These are phyloP conservation scores for Termitomyces sp. DNA, from an alignment of 768 basidiomycete species.

Conservation along the genomic window DNA sequence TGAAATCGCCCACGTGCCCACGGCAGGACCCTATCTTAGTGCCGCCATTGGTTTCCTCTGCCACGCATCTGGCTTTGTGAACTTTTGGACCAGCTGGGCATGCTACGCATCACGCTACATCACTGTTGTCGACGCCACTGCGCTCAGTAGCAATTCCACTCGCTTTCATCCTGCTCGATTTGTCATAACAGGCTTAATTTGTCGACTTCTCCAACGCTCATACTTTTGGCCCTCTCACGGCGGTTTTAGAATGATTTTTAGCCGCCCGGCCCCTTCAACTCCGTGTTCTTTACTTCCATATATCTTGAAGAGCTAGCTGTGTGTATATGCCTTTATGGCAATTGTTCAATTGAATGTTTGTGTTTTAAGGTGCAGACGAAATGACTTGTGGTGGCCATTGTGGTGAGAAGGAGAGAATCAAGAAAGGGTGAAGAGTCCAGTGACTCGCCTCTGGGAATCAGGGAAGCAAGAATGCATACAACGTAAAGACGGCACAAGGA, in stretches of 20 bases:
- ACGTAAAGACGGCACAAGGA: no score
- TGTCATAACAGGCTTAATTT: slow-evolving; percentile 12
- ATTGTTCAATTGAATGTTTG: neutral
- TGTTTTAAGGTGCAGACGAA: neutral
- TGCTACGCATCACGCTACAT: neutral
- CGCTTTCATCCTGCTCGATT: slow-evolving; percentile 13
- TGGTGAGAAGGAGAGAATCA: no score
- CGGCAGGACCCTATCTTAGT: neutral
- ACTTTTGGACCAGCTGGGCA: neutral
- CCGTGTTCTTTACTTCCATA: neutral
- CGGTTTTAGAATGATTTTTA: neutral
- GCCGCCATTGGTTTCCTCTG: neutral
- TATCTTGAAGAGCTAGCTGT: slow-evolving; percentile 8
- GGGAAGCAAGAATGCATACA: no score
- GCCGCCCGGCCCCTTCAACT: neutral
- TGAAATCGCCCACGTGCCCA: neutral
- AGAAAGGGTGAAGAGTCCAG: no score
- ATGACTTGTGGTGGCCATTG: no score
- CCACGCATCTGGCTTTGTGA: neutral
- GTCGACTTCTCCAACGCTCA: neutral
- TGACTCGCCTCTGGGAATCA: no score
- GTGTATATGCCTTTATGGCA: neutral
- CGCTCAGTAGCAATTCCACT: slow-evolving; percentile 4
- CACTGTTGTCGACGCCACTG: neutral
- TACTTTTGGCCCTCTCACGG: neutral